Conservation (phyloP, 169 alveolate species). For the Theileria sp. region DNA sequence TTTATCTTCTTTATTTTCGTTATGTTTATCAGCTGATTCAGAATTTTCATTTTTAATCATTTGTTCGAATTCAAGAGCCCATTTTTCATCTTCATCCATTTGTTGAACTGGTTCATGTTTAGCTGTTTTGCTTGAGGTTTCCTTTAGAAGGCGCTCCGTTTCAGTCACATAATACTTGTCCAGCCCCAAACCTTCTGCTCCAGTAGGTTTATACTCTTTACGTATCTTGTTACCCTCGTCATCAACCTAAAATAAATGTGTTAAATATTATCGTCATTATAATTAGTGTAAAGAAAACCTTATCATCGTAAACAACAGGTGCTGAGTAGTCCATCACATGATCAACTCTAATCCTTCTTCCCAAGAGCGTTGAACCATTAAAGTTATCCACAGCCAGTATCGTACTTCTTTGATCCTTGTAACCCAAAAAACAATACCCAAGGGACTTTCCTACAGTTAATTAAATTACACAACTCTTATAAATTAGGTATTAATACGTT, state of each 20-base stretch:
- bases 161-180: constrained; percentile 76
- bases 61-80: constrained; percentile 78
- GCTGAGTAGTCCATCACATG: constrained; percentile 91
- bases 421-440: constrained; percentile 96
- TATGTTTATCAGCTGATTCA: background rate
- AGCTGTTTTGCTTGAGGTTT: constrained; percentile 27
- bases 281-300: constrained; percentile 23
- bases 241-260: constrained; percentile 17
- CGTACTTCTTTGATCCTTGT: constrained; percentile 95
- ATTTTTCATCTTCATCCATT: constrained; percentile 75
- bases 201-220: constrained; percentile 77
- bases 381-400: constrained; percentile 98
- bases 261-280: background rate
- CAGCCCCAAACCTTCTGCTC: constrained; percentile 85
- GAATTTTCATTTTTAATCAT: constrained; percentile 33
- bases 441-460: constrained; percentile 75
- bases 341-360: constrained; percentile 90
- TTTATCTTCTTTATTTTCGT: background rate
- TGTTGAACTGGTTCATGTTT: constrained; percentile 18
- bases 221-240: constrained; percentile 66
- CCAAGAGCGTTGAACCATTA: constrained; percentile 89
- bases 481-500: background rate
- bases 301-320: constrained; percentile 65
- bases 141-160: constrained; percentile 66
- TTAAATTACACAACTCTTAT: background rate